Conservation (phyloP, 352 stramenopile genomes). For the Phytophthora vignae region DNA sequence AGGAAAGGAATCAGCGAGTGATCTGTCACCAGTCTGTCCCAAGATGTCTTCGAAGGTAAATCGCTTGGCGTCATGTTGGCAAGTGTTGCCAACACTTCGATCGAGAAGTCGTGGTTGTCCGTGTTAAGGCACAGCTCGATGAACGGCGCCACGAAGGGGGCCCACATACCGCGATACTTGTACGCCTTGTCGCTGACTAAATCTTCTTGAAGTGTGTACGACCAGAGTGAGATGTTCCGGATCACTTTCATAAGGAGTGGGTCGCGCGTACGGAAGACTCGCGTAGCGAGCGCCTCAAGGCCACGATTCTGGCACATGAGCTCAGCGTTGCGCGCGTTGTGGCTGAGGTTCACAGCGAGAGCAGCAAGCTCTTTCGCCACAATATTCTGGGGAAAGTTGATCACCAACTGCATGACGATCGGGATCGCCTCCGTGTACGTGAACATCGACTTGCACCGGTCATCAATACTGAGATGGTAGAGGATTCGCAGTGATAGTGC, state of each 20-base stretch:
- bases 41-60: conserved; percentile 88
- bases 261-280: conserved; percentile 90
- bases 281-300: conserved; percentile 90
- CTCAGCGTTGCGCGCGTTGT: conserved; percentile 91
- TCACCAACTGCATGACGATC: conserved; percentile 95
- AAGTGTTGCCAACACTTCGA: conserved; percentile 94
- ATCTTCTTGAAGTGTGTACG: conserved; percentile 91
- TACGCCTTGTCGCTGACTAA: conserved; percentile 88
- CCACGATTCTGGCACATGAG: conserved; percentile 91
- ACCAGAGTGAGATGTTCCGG: conserved; percentile 93
- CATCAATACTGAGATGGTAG: conserved; percentile 96
- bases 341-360: conserved; percentile 94
- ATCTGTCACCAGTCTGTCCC: conserved; percentile 91
- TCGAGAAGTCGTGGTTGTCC: conserved; percentile 94
- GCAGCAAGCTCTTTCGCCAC: conserved; percentile 94
- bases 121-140: conserved; percentile 85
- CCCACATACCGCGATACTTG: conserved; percentile 94
- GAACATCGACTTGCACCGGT: conserved; percentile 96
- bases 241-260: conserved; percentile 95
- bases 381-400: conserved; percentile 94
- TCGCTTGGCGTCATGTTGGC: conserved; percentile 94
- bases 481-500: conserved; percentile 90
- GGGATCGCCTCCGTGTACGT: conserved; percentile 95
- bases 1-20: conserved; percentile 90
- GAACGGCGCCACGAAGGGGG: conserved; percentile 88